These are phyloP conservation scores for Lentinula raphanica DNA, from an alignment of 768 basidiomycete species.

Conservation along the genomic window DNA sequence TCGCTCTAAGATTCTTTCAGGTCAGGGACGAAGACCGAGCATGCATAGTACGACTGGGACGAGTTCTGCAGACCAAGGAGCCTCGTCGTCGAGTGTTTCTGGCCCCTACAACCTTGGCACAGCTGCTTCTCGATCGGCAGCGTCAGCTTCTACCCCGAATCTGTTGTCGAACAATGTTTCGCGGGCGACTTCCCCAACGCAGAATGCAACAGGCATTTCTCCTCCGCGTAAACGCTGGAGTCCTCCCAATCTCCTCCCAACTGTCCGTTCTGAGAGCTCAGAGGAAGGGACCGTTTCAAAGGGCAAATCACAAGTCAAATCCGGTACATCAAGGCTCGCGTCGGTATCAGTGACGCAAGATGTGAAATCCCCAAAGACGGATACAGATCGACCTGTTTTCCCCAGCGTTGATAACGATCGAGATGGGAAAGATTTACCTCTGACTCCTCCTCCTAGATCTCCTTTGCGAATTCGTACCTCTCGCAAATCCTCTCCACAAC, in stretches of 20 bases:
- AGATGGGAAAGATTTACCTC: constrained; percentile 33
- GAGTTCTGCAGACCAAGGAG: constrained; percentile 10
- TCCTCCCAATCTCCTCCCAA: constrained; percentile 45
- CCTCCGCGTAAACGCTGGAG: constrained; percentile 42
- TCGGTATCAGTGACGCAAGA: background rate
- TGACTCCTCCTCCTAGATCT: constrained; percentile 42
- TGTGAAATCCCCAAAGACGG: constrained; percentile 4
- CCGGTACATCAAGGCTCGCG: background rate
- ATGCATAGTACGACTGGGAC: background rate
- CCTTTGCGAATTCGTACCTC: constrained; percentile 39
- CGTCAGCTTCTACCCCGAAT: constrained; percentile 58
- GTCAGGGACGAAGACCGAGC: constrained; percentile 17
- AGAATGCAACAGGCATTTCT: constrained; percentile 25
- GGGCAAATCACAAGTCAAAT: background rate
- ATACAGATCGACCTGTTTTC: constrained; percentile 8
- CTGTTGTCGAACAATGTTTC: constrained; percentile 19
- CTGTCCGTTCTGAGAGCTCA: constrained; percentile 53
- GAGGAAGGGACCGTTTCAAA: constrained; percentile 33
- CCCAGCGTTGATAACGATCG: constrained; percentile 17
- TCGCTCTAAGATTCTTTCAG: constrained; percentile 43
- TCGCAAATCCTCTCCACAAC: constrained; percentile 8
- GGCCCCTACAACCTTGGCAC: constrained; percentile 34
- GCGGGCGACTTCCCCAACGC: constrained; percentile 31
- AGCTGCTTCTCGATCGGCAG: constrained; percentile 32
- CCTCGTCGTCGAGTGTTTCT: constrained; percentile 14